Base-by-base conservation (phyloP, 495 filamentous ascomycete species). In the Massariosphaeria phaeospora region DNA sequence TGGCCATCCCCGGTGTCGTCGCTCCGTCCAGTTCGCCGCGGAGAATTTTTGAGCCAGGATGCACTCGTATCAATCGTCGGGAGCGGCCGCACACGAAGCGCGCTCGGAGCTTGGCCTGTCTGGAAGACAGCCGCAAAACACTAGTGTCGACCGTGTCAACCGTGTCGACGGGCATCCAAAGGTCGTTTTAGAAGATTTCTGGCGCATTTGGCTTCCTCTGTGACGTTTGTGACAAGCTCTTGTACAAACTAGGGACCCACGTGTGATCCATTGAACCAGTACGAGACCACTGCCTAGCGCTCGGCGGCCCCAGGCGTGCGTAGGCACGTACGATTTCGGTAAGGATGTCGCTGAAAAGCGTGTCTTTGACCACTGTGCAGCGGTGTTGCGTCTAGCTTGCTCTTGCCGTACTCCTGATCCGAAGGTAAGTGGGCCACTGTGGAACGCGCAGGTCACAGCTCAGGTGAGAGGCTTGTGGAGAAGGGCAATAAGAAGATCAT, bases 91-190 rank as follows among this genome's bases (percentile, higher is more conserved):
- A 24, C 43, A 46, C n/a, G 4, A 33, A 20, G 12, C 13, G 4
- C 45, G 17, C n/a, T 17, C 43, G 17, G 21, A n/a, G 17, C 47
- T 40, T 39, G 47, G 31, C 47, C n/a, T 38, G 30, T 50, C 47
- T 39, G 18, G 30, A 35, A 50, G 23, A 11, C 17, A 38, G 23
- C 47, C 31, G 12, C 47, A 38, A 50, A 50, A 50, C 47, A 39
- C 47, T 50, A 50, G 47, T 24, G 30, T 21, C 25, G 24, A n/a
- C 45, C 26, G 30, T 48, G 45, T 12, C n/a, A 48, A 48, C 45
- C 27, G 30, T 18, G 7, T 5, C 35, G 27, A 33, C 20, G 17
- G 38, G 23, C 31, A 20, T 25, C 7, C 7, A n/a, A 5, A 7
- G 23, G 9, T 7, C n/a, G n/a, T n/a, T n/a, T n/a, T n/a, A n/a